Evolutionary conservation across 805 yeast species (phyloP).

Genomic region (Debaryomyces maramus): DNA sequence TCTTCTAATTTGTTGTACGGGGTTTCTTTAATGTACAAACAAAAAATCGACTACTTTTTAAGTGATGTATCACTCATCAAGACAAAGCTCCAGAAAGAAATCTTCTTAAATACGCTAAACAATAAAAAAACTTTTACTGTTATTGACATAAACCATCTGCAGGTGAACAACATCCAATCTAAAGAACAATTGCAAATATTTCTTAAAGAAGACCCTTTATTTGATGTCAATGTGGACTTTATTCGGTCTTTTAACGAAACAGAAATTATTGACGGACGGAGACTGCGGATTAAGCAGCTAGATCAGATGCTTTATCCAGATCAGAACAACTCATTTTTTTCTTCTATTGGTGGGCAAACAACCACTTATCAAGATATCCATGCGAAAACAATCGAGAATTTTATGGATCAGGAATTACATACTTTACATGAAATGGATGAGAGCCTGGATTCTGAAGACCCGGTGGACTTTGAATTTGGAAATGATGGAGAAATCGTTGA

Average conservation of each 20-base stretch:
- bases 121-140: not conserved
- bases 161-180: not conserved
- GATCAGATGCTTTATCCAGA: conserved; percentile 11
- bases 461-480: conserved; percentile 23
- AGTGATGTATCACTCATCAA: conserved; percentile 23
- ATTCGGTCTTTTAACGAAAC: conserved; percentile 13
- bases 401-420: conserved; percentile 12
- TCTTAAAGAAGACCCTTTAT: conserved; percentile 25
- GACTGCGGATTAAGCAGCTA: conserved; percentile 13
- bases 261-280: conserved; percentile 14
- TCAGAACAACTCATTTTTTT: not conserved
- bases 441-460: conserved; percentile 5
- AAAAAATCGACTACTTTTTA: conserved; percentile 49
- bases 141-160: not conserved
- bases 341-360: not conserved
- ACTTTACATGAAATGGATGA: conserved; percentile 10
- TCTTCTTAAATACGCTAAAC: conserved; percentile 5
- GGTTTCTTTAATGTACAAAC: conserved; percentile 46
- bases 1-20: conserved; percentile 50
- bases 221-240: conserved; percentile 26
- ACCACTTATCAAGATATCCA: conserved; percentile 3
- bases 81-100: conserved; percentile 12
- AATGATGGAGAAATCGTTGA: conserved; percentile 15
- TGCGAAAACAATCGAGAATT: conserved; percentile 13
- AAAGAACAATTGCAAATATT: conserved; percentile 6